Base-by-base conservation (phyloP, 805 yeast species). In the Wickerhamiella slavikovae region DNA sequence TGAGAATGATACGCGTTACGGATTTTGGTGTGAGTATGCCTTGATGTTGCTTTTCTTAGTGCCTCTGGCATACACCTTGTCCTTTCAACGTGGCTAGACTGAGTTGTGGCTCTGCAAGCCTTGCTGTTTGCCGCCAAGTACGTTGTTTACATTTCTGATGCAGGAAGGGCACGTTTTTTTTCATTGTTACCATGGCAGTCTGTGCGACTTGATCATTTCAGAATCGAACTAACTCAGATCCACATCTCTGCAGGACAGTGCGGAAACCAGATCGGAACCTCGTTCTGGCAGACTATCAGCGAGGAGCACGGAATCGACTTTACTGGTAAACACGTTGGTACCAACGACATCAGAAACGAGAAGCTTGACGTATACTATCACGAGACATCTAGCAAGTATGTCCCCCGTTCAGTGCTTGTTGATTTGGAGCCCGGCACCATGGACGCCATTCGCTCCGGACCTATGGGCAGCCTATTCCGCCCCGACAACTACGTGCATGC, bases 391-490 rank as follows among this genome's bases (percentile, higher is more conserved):
- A 77, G 85, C 20, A 80, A 79, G 54, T 82, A 77, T 57, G 93
- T 82, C 37, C 94, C 94, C 35, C 72, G 94, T 50, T 82, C 93
- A 3, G 89, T 82, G 24, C 67, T 78, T 39, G 89, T 82, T 31
- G 94, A 82, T 58, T 66, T 82, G 49, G 94, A 82, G 57, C 94
- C 94, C 25, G 93, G 91, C 41, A 80, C 93, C 35, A 75, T 82
- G 45, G 93, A 82, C 49, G 66, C 72, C 22, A 85, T 82, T 34
- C 71, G 72, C 49, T 59, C 76, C 30, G 78, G 92, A 3, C 58
- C 64, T n/a, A 72, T 72, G 45, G 93, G 93, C 38, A 68, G 72
- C 49, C 59, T 82, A 41, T 82, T 79, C 56, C 75, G 94, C 57
- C 94, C 94, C 18, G 94, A 82, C 51, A 80, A 80, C 58, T 71